Percentiles rank a stretch among this genome's conserved stretches.
Conservation (phyloP, 2,329 filamentous ascomycete species). For the Xylaria sp. region DNA sequence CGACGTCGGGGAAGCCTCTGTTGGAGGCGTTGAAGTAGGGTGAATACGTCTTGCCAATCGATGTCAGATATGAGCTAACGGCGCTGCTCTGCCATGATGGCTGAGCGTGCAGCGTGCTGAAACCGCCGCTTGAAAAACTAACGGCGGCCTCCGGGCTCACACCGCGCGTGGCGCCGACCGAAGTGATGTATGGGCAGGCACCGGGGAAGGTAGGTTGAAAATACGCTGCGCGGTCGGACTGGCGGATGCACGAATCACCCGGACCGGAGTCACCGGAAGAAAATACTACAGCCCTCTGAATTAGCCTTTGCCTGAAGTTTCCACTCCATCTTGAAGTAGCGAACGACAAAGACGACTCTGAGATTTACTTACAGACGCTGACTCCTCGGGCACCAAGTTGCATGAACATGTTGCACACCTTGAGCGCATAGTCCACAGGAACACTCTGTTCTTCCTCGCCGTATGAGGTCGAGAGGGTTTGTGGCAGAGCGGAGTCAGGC, state of each 20-base stretch:
- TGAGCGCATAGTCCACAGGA: constrained; percentile 62
- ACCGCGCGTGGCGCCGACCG: constrained; percentile 59
- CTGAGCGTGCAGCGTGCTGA: constrained; percentile 46
- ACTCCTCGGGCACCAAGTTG: constrained; percentile 68
- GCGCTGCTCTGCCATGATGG: constrained; percentile 43
- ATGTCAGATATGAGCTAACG: constrained; percentile 42
- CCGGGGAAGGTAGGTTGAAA: constrained; percentile 49
- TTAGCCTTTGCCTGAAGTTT: constrained; percentile 5
- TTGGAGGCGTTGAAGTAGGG: constrained; percentile 45
- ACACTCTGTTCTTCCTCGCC: constrained; percentile 69
- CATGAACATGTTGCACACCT: constrained; percentile 67
- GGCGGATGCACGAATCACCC: constrained; percentile 65
- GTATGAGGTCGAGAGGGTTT: constrained; percentile 68
- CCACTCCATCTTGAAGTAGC: too few species aligned
- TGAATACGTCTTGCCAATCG: constrained; percentile 47
- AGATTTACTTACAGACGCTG: constrained; percentile 48
- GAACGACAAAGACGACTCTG: neutral
- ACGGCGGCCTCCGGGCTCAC: constrained; percentile 44
- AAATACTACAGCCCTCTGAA: constrained; percentile 48
- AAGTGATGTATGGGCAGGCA: constrained; percentile 59
- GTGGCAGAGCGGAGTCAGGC: constrained; percentile 56
- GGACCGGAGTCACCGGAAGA: constrained; percentile 65
- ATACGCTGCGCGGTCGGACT: constrained; percentile 49
- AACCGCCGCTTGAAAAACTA: constrained; percentile 47
- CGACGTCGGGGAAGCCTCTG: constrained; percentile 48